A percentile compares a stretch with the other conserved stretches of the same genome.
These are phyloP conservation scores for Nephromyces sp. DNA, from an alignment of 169 alveolate species.

Conservation along the genomic window DNA sequence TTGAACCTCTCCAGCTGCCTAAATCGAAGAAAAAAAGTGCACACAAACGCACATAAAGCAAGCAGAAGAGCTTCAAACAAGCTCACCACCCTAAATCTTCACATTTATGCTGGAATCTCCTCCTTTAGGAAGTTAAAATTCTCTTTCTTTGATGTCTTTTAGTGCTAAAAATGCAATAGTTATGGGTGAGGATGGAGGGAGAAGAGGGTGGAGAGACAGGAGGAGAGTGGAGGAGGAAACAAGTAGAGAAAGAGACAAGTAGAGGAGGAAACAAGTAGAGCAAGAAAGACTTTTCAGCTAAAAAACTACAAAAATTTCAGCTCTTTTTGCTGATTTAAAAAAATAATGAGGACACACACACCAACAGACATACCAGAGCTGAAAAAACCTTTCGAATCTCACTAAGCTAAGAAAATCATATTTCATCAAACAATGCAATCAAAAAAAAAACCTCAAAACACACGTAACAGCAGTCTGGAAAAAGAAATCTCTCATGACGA, in stretches of 20 bases:
- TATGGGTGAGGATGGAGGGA: background rate
- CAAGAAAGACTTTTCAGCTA: too few relatives aligned
- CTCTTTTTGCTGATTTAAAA: background rate
- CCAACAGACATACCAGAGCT: background rate
- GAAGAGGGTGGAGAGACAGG: background rate
- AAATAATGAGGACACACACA: background rate
- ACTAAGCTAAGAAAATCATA: background rate
- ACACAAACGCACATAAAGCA: background rate
- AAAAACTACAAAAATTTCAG: background rate
- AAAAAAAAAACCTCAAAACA: too few relatives aligned
- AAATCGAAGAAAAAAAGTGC: background rate
- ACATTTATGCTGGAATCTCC: too few relatives aligned
- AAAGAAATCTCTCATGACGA: too few relatives aligned
- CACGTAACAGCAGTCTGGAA: too few relatives aligned
- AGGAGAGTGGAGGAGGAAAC: background rate
- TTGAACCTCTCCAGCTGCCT: constrained; percentile 62
- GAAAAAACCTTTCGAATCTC: background rate
- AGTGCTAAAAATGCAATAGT: background rate
- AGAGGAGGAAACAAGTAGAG: background rate
- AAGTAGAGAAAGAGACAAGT: background rate
- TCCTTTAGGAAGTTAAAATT: too few relatives aligned
- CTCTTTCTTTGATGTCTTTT: too few relatives aligned
- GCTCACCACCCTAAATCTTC: too few relatives aligned
- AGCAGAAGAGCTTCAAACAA: too few relatives aligned
- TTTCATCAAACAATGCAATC: too few relatives aligned